These are phyloP conservation scores for Apiospora pterosperma DNA, from an alignment of 2,329 filamentous ascomycete genomes.

Conservation along the genomic window DNA sequence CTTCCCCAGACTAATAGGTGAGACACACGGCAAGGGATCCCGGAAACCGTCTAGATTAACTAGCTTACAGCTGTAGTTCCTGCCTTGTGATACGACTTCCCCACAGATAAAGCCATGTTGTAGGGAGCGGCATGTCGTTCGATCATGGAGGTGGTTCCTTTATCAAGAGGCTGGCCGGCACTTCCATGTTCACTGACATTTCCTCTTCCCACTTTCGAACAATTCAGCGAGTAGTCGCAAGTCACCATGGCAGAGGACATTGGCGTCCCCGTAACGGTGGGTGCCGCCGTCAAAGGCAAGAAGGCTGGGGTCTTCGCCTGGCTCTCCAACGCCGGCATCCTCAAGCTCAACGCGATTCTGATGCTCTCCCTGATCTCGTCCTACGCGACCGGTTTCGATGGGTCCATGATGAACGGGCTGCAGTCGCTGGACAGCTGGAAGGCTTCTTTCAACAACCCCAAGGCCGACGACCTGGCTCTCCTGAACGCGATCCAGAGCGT, in stretches of 20 bases:
- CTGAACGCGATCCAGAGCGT: constrained; percentile 34
- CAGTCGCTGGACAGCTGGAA: constrained; percentile 39
- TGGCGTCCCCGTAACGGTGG: constrained; percentile 12
- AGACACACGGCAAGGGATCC: background rate
- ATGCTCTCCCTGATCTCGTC: constrained; percentile 19
- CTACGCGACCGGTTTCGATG: constrained; percentile 24
- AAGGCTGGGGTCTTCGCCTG: constrained; percentile 14
- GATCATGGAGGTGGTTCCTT: background rate
- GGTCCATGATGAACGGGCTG: constrained; percentile 38
- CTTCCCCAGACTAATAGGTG: constrained; percentile 1
- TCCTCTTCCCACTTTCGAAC: background rate
- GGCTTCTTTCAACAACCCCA: constrained; percentile 35
- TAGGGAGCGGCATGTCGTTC: background rate
- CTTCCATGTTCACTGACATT: background rate
- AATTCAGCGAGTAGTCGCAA: background rate
- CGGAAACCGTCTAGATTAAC: background rate
- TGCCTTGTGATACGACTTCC: background rate
- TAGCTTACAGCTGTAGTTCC: background rate
- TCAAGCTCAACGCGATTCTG: constrained; percentile 20
- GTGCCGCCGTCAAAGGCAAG: constrained; percentile 11
- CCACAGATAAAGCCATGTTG: background rate
- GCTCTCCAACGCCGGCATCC: constrained; percentile 17
- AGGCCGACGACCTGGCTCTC: constrained; percentile 32
- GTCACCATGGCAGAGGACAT: background rate
- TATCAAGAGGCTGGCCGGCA: background rate